phyloP scores from a whole-genome alignment of 2,329 filamentous ascomycete genomes.

The Monilinia laxa region DNA sequence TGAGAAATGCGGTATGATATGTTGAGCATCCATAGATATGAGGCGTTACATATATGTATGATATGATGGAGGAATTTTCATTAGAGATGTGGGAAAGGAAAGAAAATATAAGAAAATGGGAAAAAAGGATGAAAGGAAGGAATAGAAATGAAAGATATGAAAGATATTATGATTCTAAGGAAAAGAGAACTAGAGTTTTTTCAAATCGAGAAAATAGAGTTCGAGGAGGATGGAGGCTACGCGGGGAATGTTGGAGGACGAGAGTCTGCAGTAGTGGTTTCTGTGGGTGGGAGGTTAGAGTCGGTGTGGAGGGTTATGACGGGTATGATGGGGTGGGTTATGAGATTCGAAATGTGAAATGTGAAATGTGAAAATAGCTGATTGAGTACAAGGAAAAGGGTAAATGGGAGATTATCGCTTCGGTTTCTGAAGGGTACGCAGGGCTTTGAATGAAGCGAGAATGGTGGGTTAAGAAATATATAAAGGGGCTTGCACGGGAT shows the following conservation, averaged over 20 bases:
- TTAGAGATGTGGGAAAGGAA: not conserved
- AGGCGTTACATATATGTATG: not conserved
- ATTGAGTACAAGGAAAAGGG: not conserved
- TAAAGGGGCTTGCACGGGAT: too few species aligned
- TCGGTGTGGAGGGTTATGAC: not conserved
- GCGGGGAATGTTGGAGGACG: slow-evolving; percentile 32
- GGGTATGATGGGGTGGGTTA: not conserved
- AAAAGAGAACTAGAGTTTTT: slow-evolving; percentile 13
- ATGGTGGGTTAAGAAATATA: not conserved
- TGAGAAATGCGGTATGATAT: too few species aligned
- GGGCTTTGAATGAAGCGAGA: not conserved
- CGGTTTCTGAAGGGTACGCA: too few species aligned
- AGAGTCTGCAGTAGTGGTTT: slow-evolving; percentile 37
- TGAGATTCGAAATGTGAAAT: too few species aligned
- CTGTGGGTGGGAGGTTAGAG: slow-evolving; percentile 24
- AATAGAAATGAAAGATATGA: not conserved
- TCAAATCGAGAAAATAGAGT: slow-evolving; percentile 38
- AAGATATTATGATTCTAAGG: not conserved
- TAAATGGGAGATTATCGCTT: not conserved
- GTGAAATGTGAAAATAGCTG: not conserved
- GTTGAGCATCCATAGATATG: too few species aligned
- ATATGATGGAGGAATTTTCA: not conserved
- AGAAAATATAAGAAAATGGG: not conserved
- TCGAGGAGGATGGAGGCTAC: slow-evolving; percentile 36
- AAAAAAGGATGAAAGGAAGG: not conserved